Conservation (phyloP, 768 basidiomycete species). For the Leucocoprinus birnbaumii region DNA sequence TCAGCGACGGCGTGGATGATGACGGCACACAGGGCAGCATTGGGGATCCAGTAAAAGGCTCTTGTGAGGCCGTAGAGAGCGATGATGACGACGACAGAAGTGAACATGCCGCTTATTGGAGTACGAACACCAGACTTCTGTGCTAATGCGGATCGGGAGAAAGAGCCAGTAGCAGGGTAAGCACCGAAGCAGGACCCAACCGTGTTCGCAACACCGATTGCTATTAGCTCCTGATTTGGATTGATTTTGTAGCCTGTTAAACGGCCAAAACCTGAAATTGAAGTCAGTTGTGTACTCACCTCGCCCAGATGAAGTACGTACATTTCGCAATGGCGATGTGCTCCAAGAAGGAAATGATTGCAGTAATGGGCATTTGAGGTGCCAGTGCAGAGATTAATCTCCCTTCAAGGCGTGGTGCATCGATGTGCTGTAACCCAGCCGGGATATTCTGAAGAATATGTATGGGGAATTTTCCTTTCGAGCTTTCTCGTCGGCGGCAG, state of each 20-base stretch:
- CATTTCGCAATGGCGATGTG: slow-evolving; percentile 98
- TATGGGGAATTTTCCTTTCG: slow-evolving; percentile 74
- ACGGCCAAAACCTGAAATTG: slow-evolving; percentile 77
- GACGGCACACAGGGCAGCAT: slow-evolving; percentile 78
- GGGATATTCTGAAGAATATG: slow-evolving; percentile 83
- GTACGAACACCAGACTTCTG: slow-evolving; percentile 97
- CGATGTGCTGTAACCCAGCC: slow-evolving; percentile 69
- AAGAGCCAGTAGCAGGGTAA: slow-evolving; percentile 97
- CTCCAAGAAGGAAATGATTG: slow-evolving; percentile 87
- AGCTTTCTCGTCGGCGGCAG: slow-evolving; percentile 56
- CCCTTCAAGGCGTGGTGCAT: slow-evolving; percentile 34
- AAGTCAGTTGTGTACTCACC: neutral
- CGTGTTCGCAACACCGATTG: slow-evolving; percentile 97
- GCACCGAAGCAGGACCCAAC: slow-evolving; percentile 87
- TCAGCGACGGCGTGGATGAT: slow-evolving; percentile 95
- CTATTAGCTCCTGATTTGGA: slow-evolving; percentile 93
- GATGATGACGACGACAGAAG: slow-evolving; percentile 86
- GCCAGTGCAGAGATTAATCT: slow-evolving; percentile 65
- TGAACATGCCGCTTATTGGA: slow-evolving; percentile 82
- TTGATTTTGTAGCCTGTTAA: slow-evolving; percentile 93
- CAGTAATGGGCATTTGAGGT: slow-evolving; percentile 78
- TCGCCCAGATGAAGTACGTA: slow-evolving; percentile 30
- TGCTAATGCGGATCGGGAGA: slow-evolving; percentile 95
- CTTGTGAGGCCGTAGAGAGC: slow-evolving; percentile 93
- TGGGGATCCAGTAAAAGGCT: slow-evolving; percentile 90